Percentiles rank a stretch among this genome's conserved stretches.
phyloP scores from a whole-genome alignment of 768 basidiomycete genomes.

The Pleurotus cornucopiae region DNA sequence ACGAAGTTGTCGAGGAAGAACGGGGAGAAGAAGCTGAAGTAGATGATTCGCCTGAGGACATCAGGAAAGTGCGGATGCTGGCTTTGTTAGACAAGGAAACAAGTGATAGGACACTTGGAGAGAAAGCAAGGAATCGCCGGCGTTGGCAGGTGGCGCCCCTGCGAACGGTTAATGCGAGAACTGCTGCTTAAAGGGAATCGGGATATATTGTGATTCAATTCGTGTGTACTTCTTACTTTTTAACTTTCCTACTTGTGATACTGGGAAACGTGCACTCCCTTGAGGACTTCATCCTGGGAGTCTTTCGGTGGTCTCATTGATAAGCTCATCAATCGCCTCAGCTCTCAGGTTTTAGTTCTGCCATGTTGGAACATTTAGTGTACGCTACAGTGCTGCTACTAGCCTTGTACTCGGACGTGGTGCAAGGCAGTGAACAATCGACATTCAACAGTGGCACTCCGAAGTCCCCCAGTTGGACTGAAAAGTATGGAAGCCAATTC shows the following conservation, averaged over 20 bases:
- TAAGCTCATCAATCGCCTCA: too few species aligned
- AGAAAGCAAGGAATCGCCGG: conserved; percentile 32
- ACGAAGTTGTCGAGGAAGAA: conserved; percentile 78
- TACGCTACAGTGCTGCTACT: not conserved
- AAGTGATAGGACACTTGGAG: conserved; percentile 21
- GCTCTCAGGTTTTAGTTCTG: too few species aligned
- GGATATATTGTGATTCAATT: not conserved
- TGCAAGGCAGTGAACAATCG: not conserved
- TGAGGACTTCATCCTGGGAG: not conserved
- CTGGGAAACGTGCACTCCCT: not conserved
- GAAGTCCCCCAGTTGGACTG: conserved; percentile 47
- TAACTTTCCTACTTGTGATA: too few species aligned
- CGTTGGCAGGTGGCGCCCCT: conserved; percentile 35
- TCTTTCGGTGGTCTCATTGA: not conserved
- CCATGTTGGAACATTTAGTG: not conserved
- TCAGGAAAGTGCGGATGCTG: conserved; percentile 53
- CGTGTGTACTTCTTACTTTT: not conserved
- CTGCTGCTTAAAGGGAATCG: conserved; percentile 12
- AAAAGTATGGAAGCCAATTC: conserved; percentile 71
- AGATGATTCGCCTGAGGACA: conserved; percentile 62
- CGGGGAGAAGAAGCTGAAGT: conserved; percentile 74
- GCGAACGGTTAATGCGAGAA: conserved; percentile 32
- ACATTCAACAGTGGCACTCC: not conserved
- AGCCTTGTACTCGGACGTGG: not conserved
- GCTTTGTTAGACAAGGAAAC: conserved; percentile 37